phyloP scores from a whole-genome alignment of 495 filamentous ascomycete species.

The Talaromyces stipitatus region DNA sequence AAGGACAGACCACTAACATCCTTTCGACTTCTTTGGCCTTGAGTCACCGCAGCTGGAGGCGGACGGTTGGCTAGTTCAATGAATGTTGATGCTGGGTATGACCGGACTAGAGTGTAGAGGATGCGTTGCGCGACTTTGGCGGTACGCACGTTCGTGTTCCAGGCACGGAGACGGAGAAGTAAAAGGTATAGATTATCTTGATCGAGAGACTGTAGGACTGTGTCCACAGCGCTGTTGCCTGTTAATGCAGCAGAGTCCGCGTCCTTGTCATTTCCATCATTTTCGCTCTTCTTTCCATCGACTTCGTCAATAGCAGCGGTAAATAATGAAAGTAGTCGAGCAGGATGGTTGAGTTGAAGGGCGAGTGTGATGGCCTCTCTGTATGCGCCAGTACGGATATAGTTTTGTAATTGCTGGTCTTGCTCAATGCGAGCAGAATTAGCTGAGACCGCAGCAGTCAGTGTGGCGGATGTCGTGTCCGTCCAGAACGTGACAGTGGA shows the following conservation, averaged over 20 bases:
- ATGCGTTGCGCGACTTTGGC: constrained; percentile 78
- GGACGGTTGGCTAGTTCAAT: constrained; percentile 50
- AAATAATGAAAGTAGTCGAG: constrained; percentile 74
- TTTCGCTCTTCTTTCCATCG: constrained; percentile 22
- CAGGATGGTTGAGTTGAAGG: constrained; percentile 87
- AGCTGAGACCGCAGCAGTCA: constrained; percentile 57
- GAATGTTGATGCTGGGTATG: constrained; percentile 66
- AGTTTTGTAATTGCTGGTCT: constrained; percentile 87
- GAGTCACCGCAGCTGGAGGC: constrained; percentile 20
- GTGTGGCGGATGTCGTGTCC: constrained; percentile 80
- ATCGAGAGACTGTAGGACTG: constrained; percentile 68
- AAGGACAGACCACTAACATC: constrained; percentile 51
- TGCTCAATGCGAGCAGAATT: constrained; percentile 78
- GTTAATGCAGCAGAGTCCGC: constrained; percentile 57
- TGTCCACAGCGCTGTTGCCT: constrained; percentile 73
- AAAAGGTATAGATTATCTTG: constrained; percentile 77
- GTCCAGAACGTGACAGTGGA: constrained; percentile 90
- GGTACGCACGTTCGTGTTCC: constrained; percentile 94
- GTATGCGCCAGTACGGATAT: constrained; percentile 76
- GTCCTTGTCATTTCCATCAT: constrained; percentile 24
- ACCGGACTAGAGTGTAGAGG: constrained; percentile 68
- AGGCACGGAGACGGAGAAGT: constrained; percentile 75
- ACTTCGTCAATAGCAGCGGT: constrained; percentile 63
- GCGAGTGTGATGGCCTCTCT: constrained; percentile 88
- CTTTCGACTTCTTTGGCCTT: constrained; percentile 22